phyloP scores from a whole-genome alignment of 306 rosid genomes.

The Vigna trinervia region DNA sequence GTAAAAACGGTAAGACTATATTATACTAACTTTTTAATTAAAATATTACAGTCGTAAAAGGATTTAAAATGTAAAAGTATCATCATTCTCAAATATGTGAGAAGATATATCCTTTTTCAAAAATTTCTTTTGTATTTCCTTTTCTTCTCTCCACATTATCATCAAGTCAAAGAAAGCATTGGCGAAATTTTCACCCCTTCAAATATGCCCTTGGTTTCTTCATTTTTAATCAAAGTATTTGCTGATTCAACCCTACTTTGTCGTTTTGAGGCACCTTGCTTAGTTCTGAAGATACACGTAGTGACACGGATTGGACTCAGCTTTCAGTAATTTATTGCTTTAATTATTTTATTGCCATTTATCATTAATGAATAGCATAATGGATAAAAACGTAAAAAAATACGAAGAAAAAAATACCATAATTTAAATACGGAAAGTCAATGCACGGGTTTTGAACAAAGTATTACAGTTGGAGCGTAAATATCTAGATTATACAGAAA shows the following conservation, averaged over 20 bases:
- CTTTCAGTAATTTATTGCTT: neutral
- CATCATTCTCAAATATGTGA: too few relatives aligned
- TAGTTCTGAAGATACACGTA: constrained; percentile 12
- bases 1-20: too few relatives aligned
- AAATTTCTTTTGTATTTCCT: neutral
- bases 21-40: too few relatives aligned
- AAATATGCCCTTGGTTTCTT: neutral
- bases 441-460: too few relatives aligned
- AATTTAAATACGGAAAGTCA: too few relatives aligned
- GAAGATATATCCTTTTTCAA: too few relatives aligned
- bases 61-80: too few relatives aligned
- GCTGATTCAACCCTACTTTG: constrained; percentile 41
- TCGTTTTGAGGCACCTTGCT: constrained; percentile 39
- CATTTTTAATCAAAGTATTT: neutral
- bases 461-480: too few relatives aligned
- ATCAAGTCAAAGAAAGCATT: neutral
- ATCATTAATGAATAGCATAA: neutral
- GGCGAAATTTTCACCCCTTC: neutral
- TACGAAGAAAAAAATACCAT: too few relatives aligned
- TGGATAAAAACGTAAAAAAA: too few relatives aligned
- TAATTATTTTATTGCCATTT: neutral
- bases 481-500: too few relatives aligned
- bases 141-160: neutral
- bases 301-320: neutral
- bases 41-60: too few relatives aligned